Percentiles rank a stretch among this genome's conserved stretches.
These are phyloP conservation scores for Saccharomycopsis capsularis DNA, from an alignment of 805 yeast genomes.

Conservation along the genomic window DNA sequence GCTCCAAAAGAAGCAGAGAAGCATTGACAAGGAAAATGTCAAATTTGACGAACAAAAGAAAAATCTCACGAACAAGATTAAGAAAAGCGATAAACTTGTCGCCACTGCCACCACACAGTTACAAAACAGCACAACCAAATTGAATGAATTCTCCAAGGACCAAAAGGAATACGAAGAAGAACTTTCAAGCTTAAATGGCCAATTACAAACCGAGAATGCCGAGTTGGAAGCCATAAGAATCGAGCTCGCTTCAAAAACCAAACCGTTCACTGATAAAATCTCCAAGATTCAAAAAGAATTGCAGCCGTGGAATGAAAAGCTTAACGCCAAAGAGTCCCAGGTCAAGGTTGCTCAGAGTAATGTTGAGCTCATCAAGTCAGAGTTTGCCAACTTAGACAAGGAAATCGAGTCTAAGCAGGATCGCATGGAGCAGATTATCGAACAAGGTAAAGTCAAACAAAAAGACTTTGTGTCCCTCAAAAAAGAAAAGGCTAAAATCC, in stretches of 20 bases:
- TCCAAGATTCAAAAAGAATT: slow-evolving; percentile 54
- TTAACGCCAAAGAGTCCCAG: slow-evolving; percentile 56
- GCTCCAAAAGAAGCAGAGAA: slow-evolving; percentile 29
- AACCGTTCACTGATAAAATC: slow-evolving; percentile 57
- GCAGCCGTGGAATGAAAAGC: slow-evolving; percentile 76
- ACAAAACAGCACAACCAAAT: slow-evolving; percentile 39
- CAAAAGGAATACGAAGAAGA: slow-evolving; percentile 39
- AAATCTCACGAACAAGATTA: slow-evolving; percentile 50
- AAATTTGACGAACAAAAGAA: slow-evolving; percentile 64
- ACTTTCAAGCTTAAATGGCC: slow-evolving; percentile 33
- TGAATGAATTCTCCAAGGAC: slow-evolving; percentile 40
- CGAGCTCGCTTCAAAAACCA: slow-evolving; percentile 68
- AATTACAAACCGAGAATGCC: slow-evolving; percentile 46
- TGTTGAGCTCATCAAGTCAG: slow-evolving; percentile 49
- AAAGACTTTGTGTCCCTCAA: slow-evolving; percentile 38
- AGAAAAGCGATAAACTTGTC: slow-evolving; percentile 51
- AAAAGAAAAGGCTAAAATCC: slow-evolving; percentile 41
- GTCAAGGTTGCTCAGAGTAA: slow-evolving; percentile 59
- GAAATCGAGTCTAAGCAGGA: slow-evolving; percentile 40
- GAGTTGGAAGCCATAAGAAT: slow-evolving; percentile 57
- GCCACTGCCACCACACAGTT: slow-evolving; percentile 40
- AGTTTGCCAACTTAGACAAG: slow-evolving; percentile 35
- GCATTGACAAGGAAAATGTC: slow-evolving; percentile 24
- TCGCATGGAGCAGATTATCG: slow-evolving; percentile 38
- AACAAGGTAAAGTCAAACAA: slow-evolving; percentile 45